Evolutionary conservation across 2,329 filamentous ascomycete genomes (phyloP), one percentile per base, ranked within the genome.

Genomic region (Aspergillus pseudotamarii): DNA sequence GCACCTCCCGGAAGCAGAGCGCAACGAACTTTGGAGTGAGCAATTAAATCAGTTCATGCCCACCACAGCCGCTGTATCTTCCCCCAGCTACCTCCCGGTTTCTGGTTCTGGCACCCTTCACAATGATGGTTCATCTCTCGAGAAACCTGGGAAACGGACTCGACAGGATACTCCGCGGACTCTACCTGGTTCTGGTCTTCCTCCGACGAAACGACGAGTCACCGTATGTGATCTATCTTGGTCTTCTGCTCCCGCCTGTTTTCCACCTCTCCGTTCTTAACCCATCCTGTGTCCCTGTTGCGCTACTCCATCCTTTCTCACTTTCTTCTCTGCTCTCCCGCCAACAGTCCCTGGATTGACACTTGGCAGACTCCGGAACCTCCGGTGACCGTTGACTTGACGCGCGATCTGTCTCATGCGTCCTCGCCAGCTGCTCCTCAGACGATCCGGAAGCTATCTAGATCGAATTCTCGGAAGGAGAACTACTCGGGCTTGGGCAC

Each of bases 151-250:
- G 71, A 79, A 81, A 77, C 75, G 76, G 66, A 67, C 72, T 71
- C 75, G 80, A 75, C 77, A 78, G 74, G 76, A 79, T 65, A 74
- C 73, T 63, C 77, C 78, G 58, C 75, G 76, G 69, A 79, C 74
- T 58, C 66, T 77, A 59, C 75, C 78, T 71, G 74, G 72, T 71
- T 75, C 75, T 73, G 73, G 73, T 73, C 72, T 73, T 66, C 77
- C 73, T 58, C 72, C 71, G 71, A 73, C 76, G 60, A 81, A 81
- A 74, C 78, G 79, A 74, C 77, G 78, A 77, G 78, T 77, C 74
- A 79, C 75, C 77, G 79, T 81, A 81, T 72, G 79, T 79, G 70
- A 74, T 74, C 73, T 74, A 75, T 72, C 74, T 75, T 75, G 72
- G 76, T 76, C 73, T 72, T 74, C 75, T 78, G 70, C 71, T 77